These are phyloP conservation scores for Chrysoporthe puriensis DNA, from an alignment of 2,329 filamentous ascomycete genomes.

Conservation along the genomic window DNA sequence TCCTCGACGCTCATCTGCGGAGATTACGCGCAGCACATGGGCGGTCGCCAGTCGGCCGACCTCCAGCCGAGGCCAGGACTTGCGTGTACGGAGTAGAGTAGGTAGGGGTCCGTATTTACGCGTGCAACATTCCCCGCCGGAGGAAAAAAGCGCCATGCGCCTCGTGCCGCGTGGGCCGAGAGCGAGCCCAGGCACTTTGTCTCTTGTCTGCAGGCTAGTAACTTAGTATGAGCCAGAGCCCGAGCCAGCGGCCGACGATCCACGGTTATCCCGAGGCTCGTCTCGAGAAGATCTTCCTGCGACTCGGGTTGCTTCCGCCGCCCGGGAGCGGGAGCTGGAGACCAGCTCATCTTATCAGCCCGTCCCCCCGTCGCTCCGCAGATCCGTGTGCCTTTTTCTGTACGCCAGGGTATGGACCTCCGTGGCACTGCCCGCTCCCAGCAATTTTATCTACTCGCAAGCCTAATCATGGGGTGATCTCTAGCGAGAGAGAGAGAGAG, in stretches of 20 bases:
- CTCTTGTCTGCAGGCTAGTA: not conserved
- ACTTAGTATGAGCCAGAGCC: not conserved
- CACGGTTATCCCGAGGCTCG: not conserved
- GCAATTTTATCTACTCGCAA: not conserved
- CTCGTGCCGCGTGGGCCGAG: too few relatives aligned
- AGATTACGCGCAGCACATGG: too few relatives aligned
- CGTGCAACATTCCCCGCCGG: too few relatives aligned
- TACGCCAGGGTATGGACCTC: not conserved
- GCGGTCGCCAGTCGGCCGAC: too few relatives aligned
- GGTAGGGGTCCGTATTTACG: too few relatives aligned
- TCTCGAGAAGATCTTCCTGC: not conserved
- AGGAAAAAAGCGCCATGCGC: too few relatives aligned
- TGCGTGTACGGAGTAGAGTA: too few relatives aligned
- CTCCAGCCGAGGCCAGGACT: too few relatives aligned
- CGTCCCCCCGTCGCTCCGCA: not conserved
- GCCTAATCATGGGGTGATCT: too few relatives aligned
- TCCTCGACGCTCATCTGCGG: too few relatives aligned
- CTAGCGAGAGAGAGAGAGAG: too few relatives aligned
- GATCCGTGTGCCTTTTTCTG: not conserved
- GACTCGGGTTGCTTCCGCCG: slow-evolving; percentile 2
- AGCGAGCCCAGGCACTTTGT: too few relatives aligned
- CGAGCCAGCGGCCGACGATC: not conserved
- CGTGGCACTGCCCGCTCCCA: not conserved
- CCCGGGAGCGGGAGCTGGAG: not conserved
- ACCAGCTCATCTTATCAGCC: not conserved